Conservation (phyloP, 1,139 yeast species). For the Debaryomyces udenii region DNA sequence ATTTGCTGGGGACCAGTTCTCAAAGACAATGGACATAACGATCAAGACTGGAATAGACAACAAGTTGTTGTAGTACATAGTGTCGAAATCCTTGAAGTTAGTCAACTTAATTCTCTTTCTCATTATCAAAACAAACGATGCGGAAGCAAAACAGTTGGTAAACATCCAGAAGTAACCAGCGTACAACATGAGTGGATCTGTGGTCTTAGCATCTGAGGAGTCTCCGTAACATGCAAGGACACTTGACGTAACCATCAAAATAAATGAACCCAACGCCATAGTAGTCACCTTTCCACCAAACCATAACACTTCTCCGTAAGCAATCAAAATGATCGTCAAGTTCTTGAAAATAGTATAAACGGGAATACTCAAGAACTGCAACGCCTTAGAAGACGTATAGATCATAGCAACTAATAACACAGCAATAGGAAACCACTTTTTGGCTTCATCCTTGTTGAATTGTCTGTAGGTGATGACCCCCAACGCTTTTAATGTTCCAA, state of each 20-base stretch:
- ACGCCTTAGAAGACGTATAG: slow-evolving; percentile 94
- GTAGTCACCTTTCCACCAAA: slow-evolving; percentile 91
- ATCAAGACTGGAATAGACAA: slow-evolving; percentile 87
- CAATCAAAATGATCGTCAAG: slow-evolving; percentile 92
- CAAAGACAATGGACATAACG: slow-evolving; percentile 71
- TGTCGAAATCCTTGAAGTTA: slow-evolving; percentile 95
- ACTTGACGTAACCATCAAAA: slow-evolving; percentile 90
- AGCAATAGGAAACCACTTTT: slow-evolving; percentile 94
- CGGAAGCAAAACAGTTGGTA: slow-evolving; percentile 89
- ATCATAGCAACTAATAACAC: slow-evolving; percentile 88
- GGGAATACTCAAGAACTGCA: slow-evolving; percentile 88
- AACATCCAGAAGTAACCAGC: slow-evolving; percentile 97
- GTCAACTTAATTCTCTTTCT: slow-evolving; percentile 97
- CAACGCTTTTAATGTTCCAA: slow-evolving; percentile 68
- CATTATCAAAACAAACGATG: slow-evolving; percentile 90
- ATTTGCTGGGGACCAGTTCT: slow-evolving; percentile 91
- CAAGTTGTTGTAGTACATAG: slow-evolving; percentile 96
- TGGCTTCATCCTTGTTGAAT: slow-evolving; percentile 84
- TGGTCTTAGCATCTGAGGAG: slow-evolving; percentile 42
- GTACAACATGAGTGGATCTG: slow-evolving; percentile 54
- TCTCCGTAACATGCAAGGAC: slow-evolving; percentile 95
- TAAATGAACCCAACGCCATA: slow-evolving; percentile 86
- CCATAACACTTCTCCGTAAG: slow-evolving; percentile 98
- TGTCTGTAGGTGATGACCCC: slow-evolving; percentile 86
- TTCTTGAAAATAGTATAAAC: slow-evolving; percentile 98